Conservation (phyloP, 495 filamentous ascomycete species). For the Bathelium albidoporum region DNA sequence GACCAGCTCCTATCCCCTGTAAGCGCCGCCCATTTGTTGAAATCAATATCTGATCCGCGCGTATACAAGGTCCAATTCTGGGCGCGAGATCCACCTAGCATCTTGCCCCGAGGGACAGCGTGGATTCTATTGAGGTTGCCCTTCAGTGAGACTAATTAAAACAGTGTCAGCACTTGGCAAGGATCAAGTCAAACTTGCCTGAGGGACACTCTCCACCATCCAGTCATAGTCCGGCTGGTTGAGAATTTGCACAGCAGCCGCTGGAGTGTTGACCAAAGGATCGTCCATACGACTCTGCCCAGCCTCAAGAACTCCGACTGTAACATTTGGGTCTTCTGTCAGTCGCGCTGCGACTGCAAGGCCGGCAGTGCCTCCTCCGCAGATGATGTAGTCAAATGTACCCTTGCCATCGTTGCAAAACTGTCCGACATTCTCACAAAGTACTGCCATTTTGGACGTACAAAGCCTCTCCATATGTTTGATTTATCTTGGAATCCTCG, state of each 20-base stretch:
- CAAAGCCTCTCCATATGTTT: not conserved
- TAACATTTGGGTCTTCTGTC: constrained; percentile 25
- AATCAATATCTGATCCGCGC: constrained; percentile 40
- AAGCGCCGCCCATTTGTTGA: constrained; percentile 47
- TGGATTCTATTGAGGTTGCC: constrained; percentile 21
- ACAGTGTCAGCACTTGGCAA: not conserved
- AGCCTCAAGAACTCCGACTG: constrained; percentile 40
- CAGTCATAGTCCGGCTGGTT: constrained; percentile 36
- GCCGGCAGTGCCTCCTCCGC: constrained; percentile 18
- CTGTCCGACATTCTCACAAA: not conserved
- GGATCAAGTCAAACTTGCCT: constrained; percentile 29
- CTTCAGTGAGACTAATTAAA: constrained; percentile 7
- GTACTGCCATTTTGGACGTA: not conserved
- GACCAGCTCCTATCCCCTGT: constrained; percentile 38
- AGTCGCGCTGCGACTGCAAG: constrained; percentile 24
- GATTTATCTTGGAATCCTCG: not conserved
- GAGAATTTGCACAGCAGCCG: constrained; percentile 33
- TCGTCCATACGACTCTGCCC: constrained; percentile 34
- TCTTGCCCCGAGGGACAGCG: constrained; percentile 32
- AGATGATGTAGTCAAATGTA: constrained; percentile 7
- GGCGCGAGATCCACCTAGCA: constrained; percentile 37
- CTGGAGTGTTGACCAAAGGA: constrained; percentile 35
- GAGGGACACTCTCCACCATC: constrained; percentile 34
- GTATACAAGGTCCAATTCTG: constrained; percentile 31
- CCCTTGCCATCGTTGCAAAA: not conserved